Evolutionary conservation across 1,284 basidiomycete species (phyloP), one percentile per base, ranked within the genome.

Genomic region (Cystobasidiaceae sp.): DNA sequence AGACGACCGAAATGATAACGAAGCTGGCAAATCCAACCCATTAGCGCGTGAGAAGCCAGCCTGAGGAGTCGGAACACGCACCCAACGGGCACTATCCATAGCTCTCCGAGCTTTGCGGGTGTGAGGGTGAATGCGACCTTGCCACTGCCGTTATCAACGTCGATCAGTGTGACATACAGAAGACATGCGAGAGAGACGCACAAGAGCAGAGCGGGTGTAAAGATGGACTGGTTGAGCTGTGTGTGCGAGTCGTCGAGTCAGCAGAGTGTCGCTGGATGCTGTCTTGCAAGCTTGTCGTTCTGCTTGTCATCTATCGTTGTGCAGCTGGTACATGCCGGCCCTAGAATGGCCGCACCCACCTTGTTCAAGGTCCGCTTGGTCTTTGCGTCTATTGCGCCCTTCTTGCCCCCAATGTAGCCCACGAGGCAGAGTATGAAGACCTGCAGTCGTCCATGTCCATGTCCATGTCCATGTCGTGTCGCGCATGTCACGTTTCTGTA

Each of bases 71-170:
- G 41, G 15, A 39, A 9, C 15, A n/a, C 44, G 56, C 46, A 52
- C 45, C 58, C 50, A 25, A 52, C 60, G 15, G 57, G 60, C 17
- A 67, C 66, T 51, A 77, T 74, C 62, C 72, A 72, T 39, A 79
- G 73, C 59, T 79, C 77, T 11, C 70, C 71, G 34, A 79, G 71
- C 46, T 78, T 76, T 19, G 74, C 73, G 0, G 78, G 76, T 7
- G 77, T 76, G 27, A 80, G 71, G n/a, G 74, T 74, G 68, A 79
- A 80, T 0, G 79, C 79, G 9, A 79, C 76, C 64, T 80, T 80
- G 70, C 72, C 74, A 11, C 77, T 63, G 55, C 30, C 72, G 76
- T 75, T 77, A 72, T 57, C 75, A 58, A 58, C 76, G 21, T 67
- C 72, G 64, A 71, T 69, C 33, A 73, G 67, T 13, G 66, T 59